Evolutionary conservation across 163 green algal genomes (phyloP), one percentile per base, ranked within the genome.

Genomic region (Scenedesmus sp.): DNA sequence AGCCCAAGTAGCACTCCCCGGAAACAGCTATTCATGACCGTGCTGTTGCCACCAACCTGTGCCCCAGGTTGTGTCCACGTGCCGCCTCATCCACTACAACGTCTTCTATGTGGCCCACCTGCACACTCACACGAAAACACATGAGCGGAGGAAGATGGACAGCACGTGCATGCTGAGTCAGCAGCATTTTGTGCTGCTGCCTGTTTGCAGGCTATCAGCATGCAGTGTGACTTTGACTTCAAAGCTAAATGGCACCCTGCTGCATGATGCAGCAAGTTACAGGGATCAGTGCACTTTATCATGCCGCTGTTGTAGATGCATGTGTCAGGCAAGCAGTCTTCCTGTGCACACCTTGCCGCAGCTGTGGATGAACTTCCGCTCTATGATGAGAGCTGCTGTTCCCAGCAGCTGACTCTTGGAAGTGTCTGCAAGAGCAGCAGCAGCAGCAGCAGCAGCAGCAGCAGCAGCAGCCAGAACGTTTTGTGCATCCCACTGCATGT

Each of bases 91-190:
- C 95, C 46, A 99, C 98, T 59, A 99, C 98, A 20, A 99, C 97
- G 90, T 99, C 98, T 92, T 99, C 98, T n/a, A 99, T 97, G 94
- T 99, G 98, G 0, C 96, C 98, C 16, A 96, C 94, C 95, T 97
- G 94, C 73, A 92, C 1, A 54, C 16, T 6, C 6, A 73, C 23
- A 13, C 56, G 10, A 86, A 23, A 9, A 52, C 34, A 46, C 34
- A 46, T 46, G 34, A 46, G 34, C 34, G 34, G 34, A 76, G 66
- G 6, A 4, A 76, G 18, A 5, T 18, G 4, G 7, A 76, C 66
- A 76, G 15, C 66, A 76, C 16, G 15, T 8, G 66, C 66, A 26
- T 10, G 62, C 3, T 18, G 62, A 5, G 34, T 20, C 3, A 73
- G 9, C 66, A 76, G 6, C 66, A 76, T 5, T 16, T 34, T 34